phyloP scores from a whole-genome alignment of 306 rosid species.

The Erythrophleum fordii region DNA sequence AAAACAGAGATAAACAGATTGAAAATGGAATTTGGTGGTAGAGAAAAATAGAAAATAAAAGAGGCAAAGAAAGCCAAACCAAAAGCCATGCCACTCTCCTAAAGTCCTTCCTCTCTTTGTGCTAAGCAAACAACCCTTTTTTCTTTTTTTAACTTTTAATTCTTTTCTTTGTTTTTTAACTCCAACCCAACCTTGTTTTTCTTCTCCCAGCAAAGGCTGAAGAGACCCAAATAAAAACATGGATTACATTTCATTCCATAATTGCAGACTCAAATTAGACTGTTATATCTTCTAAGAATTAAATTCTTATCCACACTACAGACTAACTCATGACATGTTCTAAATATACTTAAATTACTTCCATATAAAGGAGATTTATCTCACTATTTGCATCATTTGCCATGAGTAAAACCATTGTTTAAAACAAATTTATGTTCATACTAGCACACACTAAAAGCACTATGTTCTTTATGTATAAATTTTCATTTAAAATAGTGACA shows the following conservation, averaged over 20 bases:
- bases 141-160: too few relatives aligned
- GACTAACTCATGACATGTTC: constrained; percentile 26
- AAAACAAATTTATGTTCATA: background rate
- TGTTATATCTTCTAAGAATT: background rate
- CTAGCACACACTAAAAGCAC: background rate
- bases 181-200: too few relatives aligned
- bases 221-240: too few relatives aligned
- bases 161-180: too few relatives aligned
- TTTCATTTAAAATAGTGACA: background rate
- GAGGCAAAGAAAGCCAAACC: too few relatives aligned
- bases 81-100: too few relatives aligned
- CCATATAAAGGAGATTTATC: background rate
- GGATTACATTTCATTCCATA: background rate
- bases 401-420: background rate
- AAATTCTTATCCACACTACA: background rate
- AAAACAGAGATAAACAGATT: too few relatives aligned
- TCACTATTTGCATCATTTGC: background rate
- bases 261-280: background rate
- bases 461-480: background rate
- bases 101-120: too few relatives aligned
- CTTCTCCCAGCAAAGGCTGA: too few relatives aligned
- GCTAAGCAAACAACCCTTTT: too few relatives aligned
- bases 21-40: too few relatives aligned
- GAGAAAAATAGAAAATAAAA: too few relatives aligned
- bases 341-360: background rate